phyloP scores from a whole-genome alignment of 331 rosid genomes.

The Arachis monticola region DNA sequence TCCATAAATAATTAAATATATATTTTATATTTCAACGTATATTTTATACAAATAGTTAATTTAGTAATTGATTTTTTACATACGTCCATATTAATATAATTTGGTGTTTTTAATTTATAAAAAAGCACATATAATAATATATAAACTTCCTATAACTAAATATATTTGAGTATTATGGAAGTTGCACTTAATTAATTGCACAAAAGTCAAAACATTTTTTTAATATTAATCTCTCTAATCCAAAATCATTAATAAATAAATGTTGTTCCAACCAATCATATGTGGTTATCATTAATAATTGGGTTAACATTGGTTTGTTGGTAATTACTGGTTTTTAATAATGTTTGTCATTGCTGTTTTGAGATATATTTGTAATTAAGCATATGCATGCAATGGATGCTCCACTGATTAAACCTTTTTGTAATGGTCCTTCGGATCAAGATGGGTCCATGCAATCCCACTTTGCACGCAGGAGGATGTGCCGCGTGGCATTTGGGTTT shows the following conservation, averaged over 20 bases:
- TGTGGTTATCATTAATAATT: too few relatives aligned
- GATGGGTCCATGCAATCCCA: slow-evolving; percentile 47
- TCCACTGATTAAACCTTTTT: slow-evolving; percentile 48
- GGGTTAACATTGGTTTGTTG: not conserved
- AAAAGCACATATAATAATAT: too few relatives aligned
- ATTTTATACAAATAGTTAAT: too few relatives aligned
- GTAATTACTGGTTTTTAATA: slow-evolving; percentile 18
- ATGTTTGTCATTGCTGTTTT: slow-evolving; percentile 1
- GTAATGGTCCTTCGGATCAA: slow-evolving; percentile 49
- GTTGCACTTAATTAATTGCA: not conserved
- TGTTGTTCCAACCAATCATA: too few relatives aligned
- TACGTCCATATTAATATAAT: too few relatives aligned
- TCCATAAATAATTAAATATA: too few relatives aligned
- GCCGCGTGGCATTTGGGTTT: slow-evolving; percentile 34
- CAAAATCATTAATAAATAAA: too few relatives aligned
- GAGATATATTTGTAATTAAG: slow-evolving; percentile 36
- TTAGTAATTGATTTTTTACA: too few relatives aligned
- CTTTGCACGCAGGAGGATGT: slow-evolving; percentile 42
- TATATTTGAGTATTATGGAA: not conserved
- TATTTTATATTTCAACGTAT: not conserved
- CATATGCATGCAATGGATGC: slow-evolving; percentile 39
- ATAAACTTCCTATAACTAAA: too few relatives aligned
- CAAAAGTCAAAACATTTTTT: too few relatives aligned
- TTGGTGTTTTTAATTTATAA: too few relatives aligned
- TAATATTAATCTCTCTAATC: too few relatives aligned